Evolutionary conservation across 176 grass and related monocot species (phyloP).

Genomic region (Hordeum vulgare): DNA sequence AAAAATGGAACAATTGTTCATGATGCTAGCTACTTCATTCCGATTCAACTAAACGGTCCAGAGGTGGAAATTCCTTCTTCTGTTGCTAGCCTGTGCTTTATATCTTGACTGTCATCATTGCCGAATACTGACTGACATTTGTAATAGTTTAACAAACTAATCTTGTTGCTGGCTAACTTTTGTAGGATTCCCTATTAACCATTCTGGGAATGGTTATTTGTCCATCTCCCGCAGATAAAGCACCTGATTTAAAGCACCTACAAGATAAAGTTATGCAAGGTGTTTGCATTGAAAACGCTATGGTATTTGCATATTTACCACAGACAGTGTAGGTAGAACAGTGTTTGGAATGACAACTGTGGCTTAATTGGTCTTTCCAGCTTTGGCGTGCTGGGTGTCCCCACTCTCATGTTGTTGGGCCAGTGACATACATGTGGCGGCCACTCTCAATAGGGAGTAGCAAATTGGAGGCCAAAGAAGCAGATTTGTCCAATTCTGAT

Average conservation of each 20-base stretch:
- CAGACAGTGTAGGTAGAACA: background rate
- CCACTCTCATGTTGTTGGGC: slow-evolving; percentile 42
- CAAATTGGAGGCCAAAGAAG: slow-evolving; percentile 15
- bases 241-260: slow-evolving; percentile 15
- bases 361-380: slow-evolving; percentile 44
- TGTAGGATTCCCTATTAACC: slow-evolving; percentile 50
- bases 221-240: slow-evolving; percentile 20
- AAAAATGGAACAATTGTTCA: slow-evolving; percentile 54
- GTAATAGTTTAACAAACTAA: background rate
- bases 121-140: background rate
- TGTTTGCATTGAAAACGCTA: slow-evolving; percentile 63
- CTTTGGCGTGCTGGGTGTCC: slow-evolving; percentile 42
- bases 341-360: background rate
- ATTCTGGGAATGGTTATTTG: slow-evolving; percentile 55
- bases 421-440: slow-evolving; percentile 78
- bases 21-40: slow-evolving; percentile 71
- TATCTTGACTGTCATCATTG: background rate
- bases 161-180: slow-evolving; percentile 1
- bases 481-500: slow-evolving; percentile 8
- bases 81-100: background rate
- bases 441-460: slow-evolving; percentile 18
- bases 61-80: slow-evolving; percentile 33
- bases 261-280: slow-evolving; percentile 45
- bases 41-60: slow-evolving; percentile 61
- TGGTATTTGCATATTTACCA: slow-evolving; percentile 49